Percentiles rank a stretch among this genome's conserved stretches.
Conservation (phyloP, 176 grass and related monocot genomes). For the Phyllostachys edulis region DNA sequence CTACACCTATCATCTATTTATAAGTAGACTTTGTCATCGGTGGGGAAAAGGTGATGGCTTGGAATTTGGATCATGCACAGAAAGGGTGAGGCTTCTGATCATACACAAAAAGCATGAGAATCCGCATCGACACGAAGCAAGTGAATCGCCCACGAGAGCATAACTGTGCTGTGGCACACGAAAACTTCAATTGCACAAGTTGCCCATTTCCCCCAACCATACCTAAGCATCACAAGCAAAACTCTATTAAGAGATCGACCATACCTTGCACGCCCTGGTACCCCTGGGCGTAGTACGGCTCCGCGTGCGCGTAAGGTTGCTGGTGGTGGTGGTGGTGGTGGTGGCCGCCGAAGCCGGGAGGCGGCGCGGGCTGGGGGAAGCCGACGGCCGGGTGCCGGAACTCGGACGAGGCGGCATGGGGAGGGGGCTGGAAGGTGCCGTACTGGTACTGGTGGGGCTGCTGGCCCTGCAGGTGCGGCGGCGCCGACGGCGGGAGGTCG, state of each 20-base stretch:
- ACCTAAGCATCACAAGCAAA: not conserved
- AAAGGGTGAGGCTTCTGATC: not conserved
- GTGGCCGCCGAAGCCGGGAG: constrained; percentile 37
- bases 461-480: constrained; percentile 49
- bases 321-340: not conserved
- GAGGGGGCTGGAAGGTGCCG: constrained; percentile 53
- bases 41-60: not conserved
- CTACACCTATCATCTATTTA: not conserved
- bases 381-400: constrained; percentile 48
- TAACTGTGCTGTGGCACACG: not conserved
- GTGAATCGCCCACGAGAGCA: not conserved
- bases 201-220: not conserved
- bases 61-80: not conserved
- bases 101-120: not conserved
- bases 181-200: not conserved
- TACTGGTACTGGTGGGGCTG: constrained; percentile 36
- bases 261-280: constrained; percentile 57
- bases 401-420: not conserved
- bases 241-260: not conserved
- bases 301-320: constrained; percentile 47
- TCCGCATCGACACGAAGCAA: not conserved
- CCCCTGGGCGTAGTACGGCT: constrained; percentile 50
- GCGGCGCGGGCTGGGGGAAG: constrained; percentile 53
- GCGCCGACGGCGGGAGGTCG: constrained; percentile 41
- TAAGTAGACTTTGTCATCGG: too few species aligned